These are phyloP conservation scores for Carex cristatella DNA, from an alignment of 176 grass and related monocot species.

Conservation along the genomic window DNA sequence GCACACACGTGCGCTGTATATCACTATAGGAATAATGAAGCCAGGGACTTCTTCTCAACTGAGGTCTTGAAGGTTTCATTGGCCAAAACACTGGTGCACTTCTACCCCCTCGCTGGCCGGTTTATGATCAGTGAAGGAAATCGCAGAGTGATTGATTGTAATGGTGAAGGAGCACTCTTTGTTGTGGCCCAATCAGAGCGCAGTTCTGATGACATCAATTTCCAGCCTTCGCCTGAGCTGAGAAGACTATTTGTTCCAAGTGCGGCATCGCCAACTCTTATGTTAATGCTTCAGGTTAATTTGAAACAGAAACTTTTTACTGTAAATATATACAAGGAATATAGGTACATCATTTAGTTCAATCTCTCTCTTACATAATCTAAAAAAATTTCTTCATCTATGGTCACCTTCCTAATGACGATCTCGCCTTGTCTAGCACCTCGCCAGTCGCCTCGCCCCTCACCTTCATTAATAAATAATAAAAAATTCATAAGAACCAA, in stretches of 20 bases:
- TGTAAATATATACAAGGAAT: not conserved
- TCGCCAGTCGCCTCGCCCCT: no score
- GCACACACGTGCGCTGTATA: no score
- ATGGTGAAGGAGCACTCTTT: slow-evolving; percentile 52
- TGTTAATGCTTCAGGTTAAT: slow-evolving; percentile 5
- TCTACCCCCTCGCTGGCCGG: slow-evolving; percentile 57
- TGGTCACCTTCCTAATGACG: no score
- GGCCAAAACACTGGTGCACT: slow-evolving; percentile 33
- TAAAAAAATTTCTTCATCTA: no score
- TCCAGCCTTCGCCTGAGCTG: slow-evolving; percentile 48
- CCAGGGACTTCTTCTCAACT: no score
- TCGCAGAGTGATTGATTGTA: slow-evolving; percentile 22
- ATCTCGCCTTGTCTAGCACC: no score
- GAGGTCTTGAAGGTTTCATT: slow-evolving; percentile 36
- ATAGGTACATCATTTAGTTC: not conserved
- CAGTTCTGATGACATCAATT: slow-evolving; percentile 28
- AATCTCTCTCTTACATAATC: not conserved
- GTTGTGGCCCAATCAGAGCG: slow-evolving; percentile 34
- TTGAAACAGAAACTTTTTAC: no score
- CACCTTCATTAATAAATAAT: no score
- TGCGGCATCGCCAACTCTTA: not conserved
- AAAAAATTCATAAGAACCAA: no score
- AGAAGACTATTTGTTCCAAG: slow-evolving; percentile 45
- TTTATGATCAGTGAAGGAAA: not conserved
- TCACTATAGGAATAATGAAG: no score